These are phyloP conservation scores for Colletotrichum sp. DNA, from an alignment of 2,329 filamentous ascomycete species.

Conservation along the genomic window DNA sequence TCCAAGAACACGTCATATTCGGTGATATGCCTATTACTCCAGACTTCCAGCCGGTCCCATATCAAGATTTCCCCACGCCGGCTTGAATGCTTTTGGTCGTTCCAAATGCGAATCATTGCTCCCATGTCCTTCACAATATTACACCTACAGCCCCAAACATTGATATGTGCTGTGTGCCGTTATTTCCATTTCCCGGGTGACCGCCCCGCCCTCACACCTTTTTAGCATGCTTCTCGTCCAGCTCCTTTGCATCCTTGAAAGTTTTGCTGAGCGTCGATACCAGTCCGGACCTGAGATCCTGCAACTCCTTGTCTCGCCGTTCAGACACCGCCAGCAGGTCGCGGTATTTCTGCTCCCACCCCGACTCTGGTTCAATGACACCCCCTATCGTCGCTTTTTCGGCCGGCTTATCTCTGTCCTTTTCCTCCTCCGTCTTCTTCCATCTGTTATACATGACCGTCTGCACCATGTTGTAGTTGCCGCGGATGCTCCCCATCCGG, in stretches of 20 bases:
- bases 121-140: background rate
- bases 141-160: background rate
- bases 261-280: constrained; percentile 36
- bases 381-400: background rate
- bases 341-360: constrained; percentile 59
- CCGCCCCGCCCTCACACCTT: background rate
- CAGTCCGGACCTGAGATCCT: constrained; percentile 46
- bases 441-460: constrained; percentile 48
- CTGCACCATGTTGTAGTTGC: constrained; percentile 58
- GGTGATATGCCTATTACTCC: background rate
- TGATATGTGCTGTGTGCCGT: background rate
- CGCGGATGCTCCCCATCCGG: constrained; percentile 56
- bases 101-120: background rate
- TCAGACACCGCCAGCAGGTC: constrained; percentile 65
- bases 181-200: background rate
- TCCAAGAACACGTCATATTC: background rate
- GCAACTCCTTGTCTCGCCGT: constrained; percentile 60
- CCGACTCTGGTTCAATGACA: background rate
- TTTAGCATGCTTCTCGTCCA: background rate
- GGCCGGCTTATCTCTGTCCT: constrained; percentile 33
- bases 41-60: background rate
- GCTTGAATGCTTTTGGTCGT: background rate
- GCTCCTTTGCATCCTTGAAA: background rate
- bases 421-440: constrained; percentile 32
- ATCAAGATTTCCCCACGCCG: background rate